These are phyloP conservation scores for Metschnikowia kunwiensis DNA, from an alignment of 805 yeast species.

Conservation along the genomic window DNA sequence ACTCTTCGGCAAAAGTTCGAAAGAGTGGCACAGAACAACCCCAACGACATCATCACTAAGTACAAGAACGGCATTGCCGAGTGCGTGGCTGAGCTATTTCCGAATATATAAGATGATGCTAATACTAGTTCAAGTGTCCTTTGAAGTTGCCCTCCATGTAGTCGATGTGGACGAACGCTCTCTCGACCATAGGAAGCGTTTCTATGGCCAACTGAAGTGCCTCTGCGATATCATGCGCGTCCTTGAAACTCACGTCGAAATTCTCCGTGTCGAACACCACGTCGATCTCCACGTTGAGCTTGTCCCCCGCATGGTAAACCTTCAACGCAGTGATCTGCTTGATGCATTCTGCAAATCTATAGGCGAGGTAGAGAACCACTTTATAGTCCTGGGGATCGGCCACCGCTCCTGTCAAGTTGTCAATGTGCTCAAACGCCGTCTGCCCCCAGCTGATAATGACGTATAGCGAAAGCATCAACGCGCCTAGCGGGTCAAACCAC, in stretches of 20 bases:
- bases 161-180: constrained; percentile 81
- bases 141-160: constrained; percentile 47
- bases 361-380: constrained; percentile 62
- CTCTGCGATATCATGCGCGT: constrained; percentile 78
- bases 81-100: constrained; percentile 11
- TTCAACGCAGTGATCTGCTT: constrained; percentile 61
- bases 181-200: constrained; percentile 70
- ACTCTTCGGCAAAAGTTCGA: constrained; percentile 28
- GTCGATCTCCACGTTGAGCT: constrained; percentile 73
- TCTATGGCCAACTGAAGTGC: constrained; percentile 79
- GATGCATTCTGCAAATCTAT: constrained; percentile 66
- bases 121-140: constrained; percentile 34
- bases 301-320: constrained; percentile 78
- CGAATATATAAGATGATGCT: not conserved
- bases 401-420: constrained; percentile 70
- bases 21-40: constrained; percentile 26
- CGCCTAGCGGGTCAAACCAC: constrained; percentile 80
- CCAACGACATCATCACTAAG: constrained; percentile 29
- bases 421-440: constrained; percentile 68
- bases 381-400: constrained; percentile 63
- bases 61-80: constrained; percentile 25
- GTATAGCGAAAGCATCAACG: constrained; percentile 57
- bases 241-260: constrained; percentile 50
- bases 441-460: constrained; percentile 61
- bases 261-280: constrained; percentile 49